Evolutionary conservation across 305 asterid genomes (phyloP).

Genomic region (Rubia peregrina): DNA sequence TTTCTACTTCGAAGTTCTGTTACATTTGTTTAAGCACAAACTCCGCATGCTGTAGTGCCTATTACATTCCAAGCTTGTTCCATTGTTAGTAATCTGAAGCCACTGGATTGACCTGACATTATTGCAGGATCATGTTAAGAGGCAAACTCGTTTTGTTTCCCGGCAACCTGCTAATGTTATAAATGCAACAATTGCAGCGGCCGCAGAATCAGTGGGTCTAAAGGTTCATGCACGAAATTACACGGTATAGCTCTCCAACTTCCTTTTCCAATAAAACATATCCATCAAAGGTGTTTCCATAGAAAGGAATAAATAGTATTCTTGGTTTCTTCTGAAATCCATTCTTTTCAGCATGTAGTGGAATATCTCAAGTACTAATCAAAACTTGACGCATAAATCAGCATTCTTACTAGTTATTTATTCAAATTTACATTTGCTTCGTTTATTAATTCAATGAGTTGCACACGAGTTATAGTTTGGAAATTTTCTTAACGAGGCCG

Average conservation of each 20-base stretch:
- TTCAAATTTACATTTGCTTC: neutral
- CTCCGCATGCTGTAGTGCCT: constrained; percentile 1
- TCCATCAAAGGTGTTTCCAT: neutral
- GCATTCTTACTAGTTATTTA: neutral
- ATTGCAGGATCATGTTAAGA: constrained; percentile 64
- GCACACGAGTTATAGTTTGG: neutral
- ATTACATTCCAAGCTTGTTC: neutral
- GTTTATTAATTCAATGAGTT: neutral
- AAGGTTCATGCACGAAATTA: constrained; percentile 65
- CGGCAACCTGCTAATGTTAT: constrained; percentile 73
- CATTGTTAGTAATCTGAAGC: neutral
- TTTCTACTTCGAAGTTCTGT: neutral
- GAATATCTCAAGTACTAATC: neutral
- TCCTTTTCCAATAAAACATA: neutral
- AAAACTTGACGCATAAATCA: neutral
- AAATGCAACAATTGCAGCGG: constrained; percentile 61
- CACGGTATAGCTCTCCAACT: constrained; percentile 44
- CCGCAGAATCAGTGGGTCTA: constrained; percentile 74
- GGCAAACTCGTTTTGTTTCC: constrained; percentile 97
- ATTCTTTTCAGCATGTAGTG: neutral
- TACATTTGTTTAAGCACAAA: neutral
- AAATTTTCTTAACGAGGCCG: neutral
- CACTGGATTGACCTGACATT: constrained; percentile 16
- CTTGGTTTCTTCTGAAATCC: neutral
- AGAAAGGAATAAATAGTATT: neutral